These are phyloP conservation scores for Ilyonectria mors-panacis DNA, from an alignment of 2,329 filamentous ascomycete species.

Conservation along the genomic window DNA sequence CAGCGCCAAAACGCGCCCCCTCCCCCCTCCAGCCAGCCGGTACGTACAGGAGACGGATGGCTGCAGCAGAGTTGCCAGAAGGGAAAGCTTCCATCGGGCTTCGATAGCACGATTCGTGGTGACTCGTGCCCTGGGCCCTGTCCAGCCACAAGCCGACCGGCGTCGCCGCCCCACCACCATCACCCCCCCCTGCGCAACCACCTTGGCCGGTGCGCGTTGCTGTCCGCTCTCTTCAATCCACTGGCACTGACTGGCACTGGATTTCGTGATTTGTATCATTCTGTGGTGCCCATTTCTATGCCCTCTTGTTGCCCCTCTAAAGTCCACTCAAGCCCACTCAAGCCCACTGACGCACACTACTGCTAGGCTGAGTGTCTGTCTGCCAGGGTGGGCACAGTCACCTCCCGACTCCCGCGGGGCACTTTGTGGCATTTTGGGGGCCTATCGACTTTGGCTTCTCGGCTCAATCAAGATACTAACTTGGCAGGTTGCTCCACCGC, in stretches of 20 bases:
- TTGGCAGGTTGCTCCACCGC: conserved; percentile 13
- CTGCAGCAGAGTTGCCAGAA: conserved; percentile 18
- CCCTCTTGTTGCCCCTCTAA: neutral
- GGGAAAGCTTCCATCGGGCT: conserved; percentile 48
- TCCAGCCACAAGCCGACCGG: conserved; percentile 41
- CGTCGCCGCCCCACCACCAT: conserved; percentile 43
- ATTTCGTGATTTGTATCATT: neutral
- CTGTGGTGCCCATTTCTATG: neutral
- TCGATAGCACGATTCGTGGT: conserved; percentile 49
- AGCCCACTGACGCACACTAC: conserved; percentile 24
- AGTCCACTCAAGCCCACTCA: conserved; percentile 11
- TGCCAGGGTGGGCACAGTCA: conserved; percentile 13
- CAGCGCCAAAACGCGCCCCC: conserved; percentile 8
- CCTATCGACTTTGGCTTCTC: conserved; percentile 12
- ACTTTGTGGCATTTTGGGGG: neutral
- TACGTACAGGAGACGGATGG: conserved; percentile 21
- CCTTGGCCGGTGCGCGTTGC: conserved; percentile 19
- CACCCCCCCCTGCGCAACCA: conserved; percentile 23
- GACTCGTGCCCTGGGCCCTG: conserved; percentile 36
- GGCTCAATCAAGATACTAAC: conserved; percentile 8
- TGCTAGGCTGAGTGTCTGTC: neutral
- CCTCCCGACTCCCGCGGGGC: conserved; percentile 4
- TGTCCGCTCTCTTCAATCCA: conserved; percentile 21
- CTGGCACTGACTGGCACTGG: neutral
- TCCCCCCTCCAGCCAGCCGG: neutral